Evolutionary conservation across 2,329 filamentous ascomycete species (phyloP).

Genomic region (Curvularia spicifera): DNA sequence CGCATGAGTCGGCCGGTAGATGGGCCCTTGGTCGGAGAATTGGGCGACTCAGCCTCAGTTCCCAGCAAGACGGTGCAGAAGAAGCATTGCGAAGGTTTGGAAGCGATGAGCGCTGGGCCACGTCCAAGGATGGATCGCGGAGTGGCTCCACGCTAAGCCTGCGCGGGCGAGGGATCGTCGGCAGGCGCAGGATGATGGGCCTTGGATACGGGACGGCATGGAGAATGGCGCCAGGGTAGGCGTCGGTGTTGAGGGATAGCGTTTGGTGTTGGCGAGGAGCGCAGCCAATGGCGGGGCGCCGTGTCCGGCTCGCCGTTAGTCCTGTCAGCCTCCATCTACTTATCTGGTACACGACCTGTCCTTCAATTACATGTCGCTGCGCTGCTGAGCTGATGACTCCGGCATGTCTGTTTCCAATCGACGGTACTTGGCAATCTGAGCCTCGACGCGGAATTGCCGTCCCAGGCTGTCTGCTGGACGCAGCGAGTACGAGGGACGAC

Average conservation of each 20-base stretch:
- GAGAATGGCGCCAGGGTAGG: slow-evolving; percentile 15
- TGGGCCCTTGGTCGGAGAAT: slow-evolving; percentile 2
- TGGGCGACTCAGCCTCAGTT: neutral
- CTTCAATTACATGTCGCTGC: neutral
- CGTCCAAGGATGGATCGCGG: neutral
- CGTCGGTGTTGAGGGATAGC: slow-evolving; percentile 13
- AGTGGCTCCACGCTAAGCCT: slow-evolving; percentile 18
- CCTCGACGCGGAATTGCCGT: neutral
- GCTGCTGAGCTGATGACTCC: neutral
- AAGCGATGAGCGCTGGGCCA: neutral
- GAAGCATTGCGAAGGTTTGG: neutral
- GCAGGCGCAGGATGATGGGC: neutral
- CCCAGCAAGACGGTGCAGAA: slow-evolving; percentile 1
- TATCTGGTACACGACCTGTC: neutral
- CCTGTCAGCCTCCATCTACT: slow-evolving; percentile 17
- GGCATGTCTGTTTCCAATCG: neutral
- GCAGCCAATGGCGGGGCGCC: slow-evolving; percentile 18
- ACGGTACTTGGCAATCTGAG: neutral
- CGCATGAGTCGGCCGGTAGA: neutral
- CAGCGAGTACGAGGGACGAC: too few relatives aligned
- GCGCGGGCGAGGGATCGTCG: neutral
- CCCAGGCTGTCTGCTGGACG: neutral
- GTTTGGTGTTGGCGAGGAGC: neutral
- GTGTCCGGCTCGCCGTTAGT: slow-evolving; percentile 12
- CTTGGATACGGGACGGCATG: slow-evolving; percentile 22